Percentiles rank a stretch among this genome's conserved stretches.
Evolutionary conservation across 2,329 filamentous ascomycete species (phyloP).

Genomic region (Ascochyta lentis): DNA sequence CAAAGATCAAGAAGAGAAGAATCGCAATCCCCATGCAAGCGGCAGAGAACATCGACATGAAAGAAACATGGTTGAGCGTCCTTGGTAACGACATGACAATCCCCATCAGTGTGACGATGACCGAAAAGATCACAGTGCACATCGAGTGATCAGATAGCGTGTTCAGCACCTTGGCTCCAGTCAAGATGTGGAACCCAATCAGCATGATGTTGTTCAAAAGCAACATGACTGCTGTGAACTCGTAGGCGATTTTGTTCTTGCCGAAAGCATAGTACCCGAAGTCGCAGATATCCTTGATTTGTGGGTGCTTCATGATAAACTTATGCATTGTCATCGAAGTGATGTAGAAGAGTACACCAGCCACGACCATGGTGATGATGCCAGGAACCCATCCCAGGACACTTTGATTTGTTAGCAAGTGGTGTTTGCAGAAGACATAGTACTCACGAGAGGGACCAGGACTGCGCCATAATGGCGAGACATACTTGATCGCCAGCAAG

Average conservation of each 20-base stretch:
- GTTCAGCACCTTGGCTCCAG: conserved; percentile 16
- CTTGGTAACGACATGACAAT: conserved; percentile 83
- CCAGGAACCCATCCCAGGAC: conserved; percentile 84
- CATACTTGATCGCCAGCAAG: conserved; percentile 96
- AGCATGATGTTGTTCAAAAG: conserved; percentile 88
- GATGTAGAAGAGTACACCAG: conserved; percentile 81
- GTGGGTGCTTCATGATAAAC: conserved; percentile 87
- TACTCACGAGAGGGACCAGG: conserved; percentile 79
- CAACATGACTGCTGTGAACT: conserved; percentile 80
- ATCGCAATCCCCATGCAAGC: conserved; percentile 90
- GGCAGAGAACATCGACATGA: conserved; percentile 78
- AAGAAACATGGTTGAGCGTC: conserved; percentile 80
- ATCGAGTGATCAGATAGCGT: conserved; percentile 68
- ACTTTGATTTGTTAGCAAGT: conserved; percentile 21
- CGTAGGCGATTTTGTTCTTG: conserved; percentile 75
- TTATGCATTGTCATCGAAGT: conserved; percentile 70
- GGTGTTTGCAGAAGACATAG: too few species aligned
- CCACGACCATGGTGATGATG: conserved; percentile 80
- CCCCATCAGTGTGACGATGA: conserved; percentile 75
- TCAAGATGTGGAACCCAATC: conserved; percentile 65
- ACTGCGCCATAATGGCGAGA: conserved; percentile 90
- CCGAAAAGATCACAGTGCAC: conserved; percentile 80
- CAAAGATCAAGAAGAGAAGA: conserved; percentile 80
- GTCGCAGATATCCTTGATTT: conserved; percentile 90
- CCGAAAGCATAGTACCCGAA: conserved; percentile 92